A percentile compares a stretch with the other conserved stretches of the same genome.
These are phyloP conservation scores for Aschersonia sp. DNA, from an alignment of 2,329 filamentous ascomycete genomes.

Conservation along the genomic window DNA sequence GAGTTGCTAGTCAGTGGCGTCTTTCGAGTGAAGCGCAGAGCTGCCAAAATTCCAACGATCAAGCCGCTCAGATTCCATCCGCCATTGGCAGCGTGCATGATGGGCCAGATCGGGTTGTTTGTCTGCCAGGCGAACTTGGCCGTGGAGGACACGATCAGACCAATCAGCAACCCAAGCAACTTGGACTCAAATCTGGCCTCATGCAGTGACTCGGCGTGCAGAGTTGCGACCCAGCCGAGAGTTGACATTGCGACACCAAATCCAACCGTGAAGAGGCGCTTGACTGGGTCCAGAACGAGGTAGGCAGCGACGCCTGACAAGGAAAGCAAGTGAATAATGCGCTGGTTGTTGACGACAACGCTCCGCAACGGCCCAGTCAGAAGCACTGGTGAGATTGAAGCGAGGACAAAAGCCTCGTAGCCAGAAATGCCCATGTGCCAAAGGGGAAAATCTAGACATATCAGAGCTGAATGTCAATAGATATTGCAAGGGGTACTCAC, in stretches of 20 bases:
- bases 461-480: neutral
- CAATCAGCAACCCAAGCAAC: conserved; percentile 66
- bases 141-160: conserved; percentile 71
- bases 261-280: conserved; percentile 66
- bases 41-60: conserved; percentile 58
- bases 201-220: conserved; percentile 64
- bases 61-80: conserved; percentile 84
- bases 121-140: conserved; percentile 88
- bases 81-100: conserved; percentile 78
- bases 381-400: conserved; percentile 65
- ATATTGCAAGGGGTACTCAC: conserved; percentile 35
- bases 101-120: conserved; percentile 94
- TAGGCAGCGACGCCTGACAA: conserved; percentile 70
- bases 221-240: conserved; percentile 70
- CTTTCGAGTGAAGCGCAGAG: conserved; percentile 59
- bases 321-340: conserved; percentile 60
- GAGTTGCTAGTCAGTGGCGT: conserved; percentile 32
- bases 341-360: conserved; percentile 53
- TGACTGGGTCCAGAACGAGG: conserved; percentile 54
- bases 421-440: conserved; percentile 99
- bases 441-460: conserved; percentile 64
- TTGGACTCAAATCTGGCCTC: conserved; percentile 65
- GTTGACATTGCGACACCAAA: conserved; percentile 71
- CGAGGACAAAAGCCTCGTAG: conserved; percentile 82
- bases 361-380: conserved; percentile 58